Evolutionary conservation across 306 rosid genomes (phyloP), one percentile per base, ranked within the genome.

Genomic region (Cicer arietinum): DNA sequence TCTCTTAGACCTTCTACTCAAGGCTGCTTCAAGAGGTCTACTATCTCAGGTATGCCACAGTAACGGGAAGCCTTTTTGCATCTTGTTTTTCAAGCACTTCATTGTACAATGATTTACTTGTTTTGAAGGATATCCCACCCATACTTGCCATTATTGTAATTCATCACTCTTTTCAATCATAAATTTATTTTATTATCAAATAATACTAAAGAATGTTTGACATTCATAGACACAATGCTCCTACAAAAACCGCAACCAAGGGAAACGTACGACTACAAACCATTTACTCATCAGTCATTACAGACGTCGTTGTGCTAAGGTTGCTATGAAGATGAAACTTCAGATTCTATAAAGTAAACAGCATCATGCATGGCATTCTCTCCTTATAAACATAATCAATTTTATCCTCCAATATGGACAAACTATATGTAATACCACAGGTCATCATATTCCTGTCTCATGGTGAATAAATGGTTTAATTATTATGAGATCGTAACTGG

Each of bases 371-470:
- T 47, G 37, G 42, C 71, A 46, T 12, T 39, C 8, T 52, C 16
- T 52, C 67, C 60, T 8, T 50, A 13, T 12, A 69, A 12, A 37
- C 7, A 41, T 53, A 9, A 48, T 13, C 71, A 50, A 35, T 43
- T 16, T 47, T 7, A 57, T 47, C 74, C 71, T 59, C 61, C 48
- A 63, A 17, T 54, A 65, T 63, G 61, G 42, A 58, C 8, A 60
- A 35, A 65, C 17, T 30, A 30, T 4, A 52, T 20, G 37, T 5
- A 7, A 53, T 43, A 43, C 51, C 63, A 50, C 64, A 62, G 14
- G 50, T 11, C 61, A 12, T 17, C 22, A 10, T 60, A 30, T 35
- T 35, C 51, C 48, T 30, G 22, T n/a, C 60, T 46, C 54, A 3
- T 2, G 50, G 11, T 37, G 50, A 70, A 70, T 16, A 16, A 52